Evolutionary conservation across 345 rosid genomes (phyloP), one percentile per base, ranked within the genome.

Genomic region (Citrus glauca): DNA sequence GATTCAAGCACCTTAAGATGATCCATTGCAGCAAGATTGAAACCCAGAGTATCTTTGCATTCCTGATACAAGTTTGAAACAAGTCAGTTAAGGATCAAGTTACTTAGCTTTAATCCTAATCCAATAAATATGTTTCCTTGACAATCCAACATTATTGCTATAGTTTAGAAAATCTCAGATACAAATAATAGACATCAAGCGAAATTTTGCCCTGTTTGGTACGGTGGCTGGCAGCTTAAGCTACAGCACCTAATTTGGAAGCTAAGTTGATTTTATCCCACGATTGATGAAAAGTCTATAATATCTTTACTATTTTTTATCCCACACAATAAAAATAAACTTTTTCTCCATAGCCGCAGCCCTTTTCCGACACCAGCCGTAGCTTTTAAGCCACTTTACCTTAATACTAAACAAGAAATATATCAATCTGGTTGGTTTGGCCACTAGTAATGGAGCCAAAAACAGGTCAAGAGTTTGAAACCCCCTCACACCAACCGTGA

Each of bases 21-120:
- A 88, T 97, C 94, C 98, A 93, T 90, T 64, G 94, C 98, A 0
- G 99, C 98, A 80, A 97, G 92, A 78, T 94, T 97, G 85, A 90
- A 94, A 55, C 98, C 97, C 56, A 94, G 81, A 22, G 88, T 94
- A 84, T 94, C 99, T 81, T 92, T 97, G 86, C 87, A 86, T 82
- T 88, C 98, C 98, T 94, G 90, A 69, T 22, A 78, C 77, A 88
- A 42, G 62, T 11, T 55, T 72, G 73, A 37, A 32, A 3, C 25
- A 53, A 66, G 73, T 73, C 30, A 77, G 73, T 50, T 40, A 59
- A 17, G 32, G 37, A 48, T 14, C 70, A 37, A 74, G 33, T 48
- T 48, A 69, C 25, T 63, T 33, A 64, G 28, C 24, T 42, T 28
- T 25, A 37, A 13, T 19, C 45, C 13, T 9, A 6, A 35, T 19